phyloP scores from a whole-genome alignment of 345 rosid genomes.

The Xanthoceras sorbifolium region DNA sequence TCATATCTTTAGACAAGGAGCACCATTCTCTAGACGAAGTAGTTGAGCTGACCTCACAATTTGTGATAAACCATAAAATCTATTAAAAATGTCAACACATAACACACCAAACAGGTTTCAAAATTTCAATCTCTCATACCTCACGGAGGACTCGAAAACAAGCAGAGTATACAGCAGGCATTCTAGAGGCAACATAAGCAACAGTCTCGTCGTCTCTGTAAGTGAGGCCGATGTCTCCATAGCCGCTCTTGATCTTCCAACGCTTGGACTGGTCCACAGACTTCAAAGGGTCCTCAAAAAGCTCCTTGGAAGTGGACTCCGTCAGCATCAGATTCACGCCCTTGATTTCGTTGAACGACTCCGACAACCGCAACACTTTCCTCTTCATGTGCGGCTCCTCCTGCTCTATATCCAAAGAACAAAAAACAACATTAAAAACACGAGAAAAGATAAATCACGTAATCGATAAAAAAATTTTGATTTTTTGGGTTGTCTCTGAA shows the following conservation, averaged over 20 bases:
- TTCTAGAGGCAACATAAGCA: slow-evolving; percentile 92
- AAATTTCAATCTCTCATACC: slow-evolving; percentile 33
- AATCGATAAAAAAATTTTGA: not conserved
- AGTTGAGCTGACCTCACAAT: not conserved
- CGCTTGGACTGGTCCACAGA: slow-evolving; percentile 69
- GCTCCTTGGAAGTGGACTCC: slow-evolving; percentile 58
- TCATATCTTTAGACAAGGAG: not conserved
- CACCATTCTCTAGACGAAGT: not conserved
- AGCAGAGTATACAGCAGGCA: slow-evolving; percentile 95
- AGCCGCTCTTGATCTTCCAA: slow-evolving; percentile 84
- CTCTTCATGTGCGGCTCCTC: slow-evolving; percentile 81
- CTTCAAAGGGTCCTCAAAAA: slow-evolving; percentile 79
- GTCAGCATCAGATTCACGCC: slow-evolving; percentile 56
- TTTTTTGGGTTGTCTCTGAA: not conserved
- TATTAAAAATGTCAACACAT: not conserved
- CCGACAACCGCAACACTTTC: slow-evolving; percentile 71
- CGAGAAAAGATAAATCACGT: not conserved
- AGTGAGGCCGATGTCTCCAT: slow-evolving; percentile 80
- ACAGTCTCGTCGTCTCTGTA: slow-evolving; percentile 81
- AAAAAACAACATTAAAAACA: not conserved
- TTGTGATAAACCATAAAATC: not conserved
- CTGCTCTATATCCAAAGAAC: slow-evolving; percentile 45
- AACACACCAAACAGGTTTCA: not conserved
- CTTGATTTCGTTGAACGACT: slow-evolving; percentile 71
- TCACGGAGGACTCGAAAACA: slow-evolving; percentile 79